These are phyloP conservation scores for Apophysomyces trapeziformis DNA, from an alignment of 371 early-diverging fungal genomes.

Conservation along the genomic window DNA sequence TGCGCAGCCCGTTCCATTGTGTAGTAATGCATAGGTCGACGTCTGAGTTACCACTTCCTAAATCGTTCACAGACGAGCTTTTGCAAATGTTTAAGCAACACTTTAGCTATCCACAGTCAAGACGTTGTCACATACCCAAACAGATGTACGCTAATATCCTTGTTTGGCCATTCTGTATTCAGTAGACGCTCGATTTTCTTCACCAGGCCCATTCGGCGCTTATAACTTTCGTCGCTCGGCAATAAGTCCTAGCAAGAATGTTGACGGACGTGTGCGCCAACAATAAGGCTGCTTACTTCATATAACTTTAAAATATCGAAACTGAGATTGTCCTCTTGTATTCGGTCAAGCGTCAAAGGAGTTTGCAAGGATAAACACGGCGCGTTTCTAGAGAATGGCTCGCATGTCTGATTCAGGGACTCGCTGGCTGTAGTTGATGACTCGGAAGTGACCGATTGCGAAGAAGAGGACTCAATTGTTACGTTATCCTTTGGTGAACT, in stretches of 20 bases:
- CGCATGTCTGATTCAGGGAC: not conserved
- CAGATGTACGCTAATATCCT: slow-evolving; percentile 62
- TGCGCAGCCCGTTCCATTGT: slow-evolving; percentile 51
- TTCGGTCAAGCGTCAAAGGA: slow-evolving; percentile 4
- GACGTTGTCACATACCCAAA: slow-evolving; percentile 52
- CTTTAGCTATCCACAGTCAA: not conserved
- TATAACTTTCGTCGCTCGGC: slow-evolving; percentile 63
- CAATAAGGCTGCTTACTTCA: slow-evolving; percentile 24
- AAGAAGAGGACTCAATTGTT: not conserved
- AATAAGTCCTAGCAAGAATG: slow-evolving; percentile 41
- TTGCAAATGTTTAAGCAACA: not conserved
- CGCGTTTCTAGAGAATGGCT: not conserved
- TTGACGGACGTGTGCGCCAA: not conserved
- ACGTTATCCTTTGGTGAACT: not conserved
- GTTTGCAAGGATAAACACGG: not conserved
- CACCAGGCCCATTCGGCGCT: slow-evolving; percentile 55
- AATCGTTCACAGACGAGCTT: slow-evolving; percentile 64
- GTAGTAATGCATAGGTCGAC: slow-evolving; percentile 68
- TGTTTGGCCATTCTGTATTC: slow-evolving; percentile 61
- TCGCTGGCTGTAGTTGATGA: not conserved
- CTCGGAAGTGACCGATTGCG: not conserved
- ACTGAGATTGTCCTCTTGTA: slow-evolving; percentile 21
- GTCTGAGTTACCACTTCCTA: slow-evolving; percentile 61
- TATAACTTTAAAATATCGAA: slow-evolving; percentile 32
- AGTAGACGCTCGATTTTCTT: slow-evolving; percentile 59